A percentile compares a stretch with the other conserved stretches of the same genome.
Conservation (phyloP, 1,139 yeast species). For the Yamadazyma songkhlaensis region DNA sequence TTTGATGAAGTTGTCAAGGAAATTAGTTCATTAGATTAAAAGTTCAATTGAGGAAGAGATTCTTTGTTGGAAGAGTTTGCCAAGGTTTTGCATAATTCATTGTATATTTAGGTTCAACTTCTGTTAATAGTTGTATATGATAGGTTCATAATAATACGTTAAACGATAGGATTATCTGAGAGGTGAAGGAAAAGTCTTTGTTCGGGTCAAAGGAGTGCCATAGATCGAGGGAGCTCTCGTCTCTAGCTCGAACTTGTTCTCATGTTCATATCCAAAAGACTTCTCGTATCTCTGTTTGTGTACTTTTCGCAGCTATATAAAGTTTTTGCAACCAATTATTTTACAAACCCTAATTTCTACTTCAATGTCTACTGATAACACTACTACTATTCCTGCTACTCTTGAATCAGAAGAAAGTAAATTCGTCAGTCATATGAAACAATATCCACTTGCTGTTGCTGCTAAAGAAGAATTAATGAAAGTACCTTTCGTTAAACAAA, state of each 20-base stretch:
- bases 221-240: too few relatives aligned
- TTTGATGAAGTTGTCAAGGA: slow-evolving; percentile 95
- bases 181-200: too few relatives aligned
- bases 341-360: slow-evolving; percentile 1
- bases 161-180: neutral
- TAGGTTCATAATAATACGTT: slow-evolving; percentile 6
- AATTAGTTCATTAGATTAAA: slow-evolving; percentile 45
- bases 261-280: too few relatives aligned
- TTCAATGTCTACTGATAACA: slow-evolving; percentile 3
- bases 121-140: slow-evolving; percentile 5
- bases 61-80: neutral
- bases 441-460: slow-evolving; percentile 14
- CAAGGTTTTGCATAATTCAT: slow-evolving; percentile 3
- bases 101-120: slow-evolving; percentile 5
- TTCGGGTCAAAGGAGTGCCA: too few relatives aligned
- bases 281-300: too few relatives aligned
- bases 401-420: slow-evolving; percentile 4
- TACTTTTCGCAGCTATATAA: neutral
- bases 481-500: slow-evolving; percentile 10
- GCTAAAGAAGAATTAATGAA: slow-evolving; percentile 9
- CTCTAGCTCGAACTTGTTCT: too few relatives aligned
- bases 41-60: neutral
- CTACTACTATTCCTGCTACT: slow-evolving; percentile 3
- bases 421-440: slow-evolving; percentile 13
- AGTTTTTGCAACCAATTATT: slow-evolving; percentile 9